phyloP scores from a whole-genome alignment of 2,329 filamentous ascomycete species.

The Pyricularia grisea region DNA sequence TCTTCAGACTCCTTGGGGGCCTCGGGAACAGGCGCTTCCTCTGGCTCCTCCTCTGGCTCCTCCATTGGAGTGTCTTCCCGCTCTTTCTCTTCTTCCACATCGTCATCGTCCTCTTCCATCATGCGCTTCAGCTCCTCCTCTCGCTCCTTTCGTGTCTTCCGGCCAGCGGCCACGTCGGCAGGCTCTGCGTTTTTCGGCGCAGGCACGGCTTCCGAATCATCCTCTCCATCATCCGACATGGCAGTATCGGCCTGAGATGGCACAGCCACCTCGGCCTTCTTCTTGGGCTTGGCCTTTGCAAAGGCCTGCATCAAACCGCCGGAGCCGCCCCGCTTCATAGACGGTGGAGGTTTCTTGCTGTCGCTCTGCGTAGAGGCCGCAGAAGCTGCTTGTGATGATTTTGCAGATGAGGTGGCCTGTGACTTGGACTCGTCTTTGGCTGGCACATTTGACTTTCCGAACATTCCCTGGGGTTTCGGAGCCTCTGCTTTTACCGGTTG shows the following conservation, averaged over 20 bases:
- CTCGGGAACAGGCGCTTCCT: conserved; percentile 25
- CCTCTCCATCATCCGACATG: conserved; percentile 41
- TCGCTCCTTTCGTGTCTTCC: conserved; percentile 47
- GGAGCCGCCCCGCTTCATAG: conserved; percentile 49
- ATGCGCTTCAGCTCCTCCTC: conserved; percentile 60
- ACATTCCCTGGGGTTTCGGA: not conserved
- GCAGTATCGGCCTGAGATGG: conserved; percentile 27
- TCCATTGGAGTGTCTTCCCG: conserved; percentile 25
- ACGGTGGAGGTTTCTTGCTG: conserved; percentile 25
- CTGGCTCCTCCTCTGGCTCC: conserved; percentile 15
- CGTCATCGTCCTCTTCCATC: conserved; percentile 67
- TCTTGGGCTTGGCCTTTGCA: conserved; percentile 54
- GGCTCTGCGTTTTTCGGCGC: conserved; percentile 21
- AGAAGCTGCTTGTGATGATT: conserved; percentile 19
- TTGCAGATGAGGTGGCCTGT: conserved; percentile 18
- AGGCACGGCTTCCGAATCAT: conserved; percentile 43
- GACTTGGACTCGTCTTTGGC: conserved; percentile 25
- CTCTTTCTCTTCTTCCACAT: conserved; percentile 31
- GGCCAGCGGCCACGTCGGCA: conserved; percentile 17
- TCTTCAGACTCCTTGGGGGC: conserved; percentile 25
- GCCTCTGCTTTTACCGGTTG: not conserved
- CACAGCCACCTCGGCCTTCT: conserved; percentile 19
- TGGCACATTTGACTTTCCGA: conserved; percentile 12
- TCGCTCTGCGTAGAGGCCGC: not conserved
- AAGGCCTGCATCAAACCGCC: conserved; percentile 68